Base-by-base conservation (phyloP, 805 yeast genomes). In the Candida rishiriensis region DNA sequence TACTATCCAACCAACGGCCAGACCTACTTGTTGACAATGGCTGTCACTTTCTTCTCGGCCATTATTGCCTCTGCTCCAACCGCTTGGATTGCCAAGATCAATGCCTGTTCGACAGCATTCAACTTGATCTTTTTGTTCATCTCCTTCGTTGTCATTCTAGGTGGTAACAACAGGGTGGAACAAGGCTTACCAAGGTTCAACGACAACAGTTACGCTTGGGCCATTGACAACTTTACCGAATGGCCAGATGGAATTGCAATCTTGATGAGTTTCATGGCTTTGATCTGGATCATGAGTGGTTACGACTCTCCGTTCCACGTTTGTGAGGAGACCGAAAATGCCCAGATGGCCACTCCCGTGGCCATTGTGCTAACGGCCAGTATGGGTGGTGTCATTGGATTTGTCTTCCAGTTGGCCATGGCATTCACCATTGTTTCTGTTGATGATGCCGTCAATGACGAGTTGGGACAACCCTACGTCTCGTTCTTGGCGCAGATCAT, bases 221-320 rank as follows among this genome's bases (percentile, higher is more conserved):
- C 68, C 3, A 69, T 77, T 42, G 57, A 67, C 38, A 79, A 79
- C 60, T 75, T 67, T 50, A 77, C 85, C 13, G 83, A 77, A 36
- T 80, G 75, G 69, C 82, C 84, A 13, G 66, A 69, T 38, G 86
- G 86, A 43, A 69, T 79, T 40, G 73, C 81, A 28, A 67, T 77
- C 57, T 59, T 80, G 46, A 69, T 77, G 70, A 69, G 78, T 6
- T 78, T 78, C 61, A 57, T 77, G 52, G 78, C 83, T 28, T 80
- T 73, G 38, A 75, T 78, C 47, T 78, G 83, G 83, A 76, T 83
- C 38, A 81, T 82, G 86, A 74, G 83, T 42, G 88, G 87, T 13
- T 83, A 79, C 57, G 88, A 83, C 57, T 78, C 85, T 15, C 84
- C 88, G 0, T 82, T 81, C 68, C 88, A 83, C 56, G 66, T 83